Percentiles rank a stretch among this genome's conserved stretches.
phyloP scores from a whole-genome alignment of 2,329 filamentous ascomycete genomes.

The Fusarium vanettenii region DNA sequence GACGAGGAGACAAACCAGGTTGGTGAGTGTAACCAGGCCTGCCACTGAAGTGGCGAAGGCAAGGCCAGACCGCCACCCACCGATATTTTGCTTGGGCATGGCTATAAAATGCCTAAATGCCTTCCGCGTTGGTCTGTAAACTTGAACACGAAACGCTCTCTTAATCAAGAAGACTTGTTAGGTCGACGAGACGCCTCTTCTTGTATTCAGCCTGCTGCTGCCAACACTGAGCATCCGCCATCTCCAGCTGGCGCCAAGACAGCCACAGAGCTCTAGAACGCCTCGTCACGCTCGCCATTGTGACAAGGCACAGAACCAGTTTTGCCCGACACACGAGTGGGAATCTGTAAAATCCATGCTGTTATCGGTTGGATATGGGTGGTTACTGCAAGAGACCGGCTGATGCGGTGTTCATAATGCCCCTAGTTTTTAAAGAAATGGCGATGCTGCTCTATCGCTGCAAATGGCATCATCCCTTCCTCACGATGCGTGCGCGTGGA shows the following conservation, averaged over 20 bases:
- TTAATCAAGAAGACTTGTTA: not conserved
- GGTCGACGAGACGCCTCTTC: not conserved
- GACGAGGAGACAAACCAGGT: not conserved
- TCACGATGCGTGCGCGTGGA: not conserved
- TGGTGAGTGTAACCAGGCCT: not conserved
- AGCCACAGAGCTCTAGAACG: not conserved
- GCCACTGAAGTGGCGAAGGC: not conserved
- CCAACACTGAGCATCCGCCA: not conserved
- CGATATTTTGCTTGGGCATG: not conserved
- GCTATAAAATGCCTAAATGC: not conserved
- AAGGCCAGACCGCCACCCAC: not conserved
- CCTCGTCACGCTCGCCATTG: not conserved
- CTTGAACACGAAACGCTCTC: not conserved
- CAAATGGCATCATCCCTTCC: not conserved
- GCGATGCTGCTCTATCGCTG: too few species aligned
- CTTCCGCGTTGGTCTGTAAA: not conserved
- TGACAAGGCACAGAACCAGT: not conserved
- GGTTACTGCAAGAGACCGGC: not conserved
- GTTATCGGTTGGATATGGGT: accelerated
- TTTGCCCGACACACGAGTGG: not conserved
- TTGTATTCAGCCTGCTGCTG: not conserved
- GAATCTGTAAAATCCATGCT: not conserved
- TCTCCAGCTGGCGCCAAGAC: not conserved
- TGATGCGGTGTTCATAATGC: not conserved
- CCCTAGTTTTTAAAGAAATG: not conserved